Evolutionary conservation across 257 asterid species (phyloP), one percentile per base, ranked within the genome.

Genomic region (Thymus mandschuricus): DNA sequence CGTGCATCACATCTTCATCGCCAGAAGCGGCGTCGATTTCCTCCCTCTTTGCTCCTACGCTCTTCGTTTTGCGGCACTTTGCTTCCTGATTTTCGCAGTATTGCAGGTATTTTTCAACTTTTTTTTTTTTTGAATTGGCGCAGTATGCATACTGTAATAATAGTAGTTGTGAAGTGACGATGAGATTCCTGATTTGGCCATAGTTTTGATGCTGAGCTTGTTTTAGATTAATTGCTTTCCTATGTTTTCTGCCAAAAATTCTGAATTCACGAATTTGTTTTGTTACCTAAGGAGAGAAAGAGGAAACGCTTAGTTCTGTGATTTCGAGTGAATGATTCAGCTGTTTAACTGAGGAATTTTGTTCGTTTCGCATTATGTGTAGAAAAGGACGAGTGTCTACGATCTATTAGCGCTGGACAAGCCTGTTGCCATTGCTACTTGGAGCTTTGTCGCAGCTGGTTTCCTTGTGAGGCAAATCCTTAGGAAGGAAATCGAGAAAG

Each of bases 401-500:
- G 57, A 44, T 35, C 65, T 57, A 50, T 62, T 79, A 71, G 75
- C 33, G 62, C 88, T 79, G 85, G 85, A 64, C 55, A 77, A 67
- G 57, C 81, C 84, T 62, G 71, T 71, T 72, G 65, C 83, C 57
- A 62, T 71, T 71, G 68, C 75, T 55, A 44, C 81, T 21, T 82
- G 84, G 85, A 81, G 83, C 80, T 75, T 85, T 69, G 38, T 73
- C 8, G 6, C 83, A 10, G 80, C 85, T 67, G 88, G 77, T 45
- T 69, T 75, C 21, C 50, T 85, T 7, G 43, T 68, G 38, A 76
- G 84, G 66, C 71, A 75, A 34, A 61, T 70, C 56, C 76, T 33
- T 58, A 71, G 84, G 74, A 84, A 76, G 74, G 84, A 69, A 67
- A 85, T 90, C 65, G 82, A 81, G 85, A 90, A 85, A 84, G 96